Conservation (phyloP, 1,139 yeast species). For the Eremothecium gossypii region DNA sequence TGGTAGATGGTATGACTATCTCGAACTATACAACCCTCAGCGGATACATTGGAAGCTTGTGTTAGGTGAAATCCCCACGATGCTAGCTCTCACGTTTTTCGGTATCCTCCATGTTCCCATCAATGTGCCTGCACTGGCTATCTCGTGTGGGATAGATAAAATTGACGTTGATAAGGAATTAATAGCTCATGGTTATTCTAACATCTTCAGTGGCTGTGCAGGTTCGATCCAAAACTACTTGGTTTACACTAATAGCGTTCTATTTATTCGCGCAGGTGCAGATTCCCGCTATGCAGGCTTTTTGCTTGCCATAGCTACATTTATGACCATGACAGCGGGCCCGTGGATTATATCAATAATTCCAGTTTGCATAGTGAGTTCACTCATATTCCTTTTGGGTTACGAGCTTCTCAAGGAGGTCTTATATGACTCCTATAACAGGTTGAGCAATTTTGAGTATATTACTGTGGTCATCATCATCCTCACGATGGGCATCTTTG, state of each 20-base stretch:
- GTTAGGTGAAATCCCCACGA: conserved; percentile 69
- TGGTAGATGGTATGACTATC: conserved; percentile 86
- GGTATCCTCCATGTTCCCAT: conserved; percentile 95
- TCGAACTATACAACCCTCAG: conserved; percentile 57
- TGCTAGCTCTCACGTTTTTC: conserved; percentile 91
- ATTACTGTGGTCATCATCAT: conserved; percentile 76
- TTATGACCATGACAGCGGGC: conserved; percentile 72
- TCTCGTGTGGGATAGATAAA: conserved; percentile 71
- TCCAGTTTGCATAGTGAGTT: conserved; percentile 92
- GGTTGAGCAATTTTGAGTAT: conserved; percentile 69
- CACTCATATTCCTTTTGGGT: conserved; percentile 81
- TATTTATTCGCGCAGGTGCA: conserved; percentile 91
- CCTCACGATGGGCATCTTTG: conserved; percentile 89
- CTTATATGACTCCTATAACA: conserved; percentile 71
- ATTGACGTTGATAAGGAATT: conserved; percentile 87
- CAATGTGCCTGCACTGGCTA: conserved; percentile 94
- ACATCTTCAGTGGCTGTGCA: conserved; percentile 67
- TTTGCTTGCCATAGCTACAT: conserved; percentile 74
- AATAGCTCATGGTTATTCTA: conserved; percentile 93
- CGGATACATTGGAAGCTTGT: conserved; percentile 68
- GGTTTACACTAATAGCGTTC: conserved; percentile 86
- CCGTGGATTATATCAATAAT: conserved; percentile 89
- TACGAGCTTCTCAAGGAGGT: conserved; percentile 86
- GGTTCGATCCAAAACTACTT: conserved; percentile 92
- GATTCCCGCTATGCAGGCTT: conserved; percentile 83